A percentile compares a stretch with the other conserved stretches of the same genome.
Conservation (phyloP, 2,329 filamentous ascomycete species). For the Fusarium camptoceras region DNA sequence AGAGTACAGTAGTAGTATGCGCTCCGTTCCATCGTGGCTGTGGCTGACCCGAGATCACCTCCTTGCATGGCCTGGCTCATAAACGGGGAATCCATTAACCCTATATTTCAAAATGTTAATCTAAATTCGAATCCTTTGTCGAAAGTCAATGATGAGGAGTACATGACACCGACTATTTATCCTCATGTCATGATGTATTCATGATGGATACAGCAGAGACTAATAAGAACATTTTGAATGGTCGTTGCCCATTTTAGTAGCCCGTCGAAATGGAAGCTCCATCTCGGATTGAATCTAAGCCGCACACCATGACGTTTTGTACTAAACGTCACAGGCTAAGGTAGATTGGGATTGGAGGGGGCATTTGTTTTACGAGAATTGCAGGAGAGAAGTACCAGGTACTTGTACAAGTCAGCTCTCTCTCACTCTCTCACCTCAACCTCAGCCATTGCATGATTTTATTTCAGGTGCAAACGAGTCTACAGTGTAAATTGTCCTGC, state of each 20-base stretch:
- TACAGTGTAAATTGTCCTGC: background rate
- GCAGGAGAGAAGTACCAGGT: conserved; percentile 32
- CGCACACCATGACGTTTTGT: conserved; percentile 41
- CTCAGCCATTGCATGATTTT: background rate
- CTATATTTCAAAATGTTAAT: background rate
- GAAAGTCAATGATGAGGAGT: background rate
- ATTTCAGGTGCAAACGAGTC: background rate
- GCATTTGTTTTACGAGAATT: conserved; percentile 39
- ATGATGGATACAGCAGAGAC: background rate
- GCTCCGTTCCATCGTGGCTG: conserved; percentile 35
- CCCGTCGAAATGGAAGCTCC: conserved; percentile 14
- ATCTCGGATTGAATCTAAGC: conserved; percentile 36
- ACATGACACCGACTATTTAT: background rate
- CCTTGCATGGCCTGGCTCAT: conserved; percentile 25
- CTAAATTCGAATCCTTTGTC: background rate
- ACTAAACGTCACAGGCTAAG: conserved; percentile 26
- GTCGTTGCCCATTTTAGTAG: conserved; percentile 26
- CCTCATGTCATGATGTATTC: background rate
- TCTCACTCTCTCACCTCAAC: background rate
- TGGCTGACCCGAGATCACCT: conserved; percentile 31
- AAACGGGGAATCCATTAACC: conserved; percentile 1
- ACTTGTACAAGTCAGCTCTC: conserved; percentile 6
- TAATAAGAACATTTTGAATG: background rate
- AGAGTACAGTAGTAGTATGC: conserved; percentile 1
- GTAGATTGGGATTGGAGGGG: conserved; percentile 9